A percentile compares a stretch with the other conserved stretches of the same genome.
phyloP scores from a whole-genome alignment of 306 rosid genomes.

The Medicago truncatula region DNA sequence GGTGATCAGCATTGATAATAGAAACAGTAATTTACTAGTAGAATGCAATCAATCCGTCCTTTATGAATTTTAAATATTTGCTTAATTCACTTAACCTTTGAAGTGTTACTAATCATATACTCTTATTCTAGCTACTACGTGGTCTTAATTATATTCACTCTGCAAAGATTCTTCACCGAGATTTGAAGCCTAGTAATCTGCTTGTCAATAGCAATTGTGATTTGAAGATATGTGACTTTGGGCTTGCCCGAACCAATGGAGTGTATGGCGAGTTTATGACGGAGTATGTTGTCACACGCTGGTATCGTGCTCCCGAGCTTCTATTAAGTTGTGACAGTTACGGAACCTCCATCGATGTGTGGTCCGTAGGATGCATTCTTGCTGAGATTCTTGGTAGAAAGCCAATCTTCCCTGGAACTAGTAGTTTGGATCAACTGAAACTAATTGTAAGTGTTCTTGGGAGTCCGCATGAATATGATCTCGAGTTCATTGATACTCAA shows the following conservation, averaged over 20 bases:
- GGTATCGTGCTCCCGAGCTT: slow-evolving; percentile 97
- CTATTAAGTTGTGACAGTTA: slow-evolving; percentile 78
- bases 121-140: slow-evolving; percentile 63
- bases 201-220: slow-evolving; percentile 80
- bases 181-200: slow-evolving; percentile 87
- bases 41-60: no score
- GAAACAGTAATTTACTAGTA: no score
- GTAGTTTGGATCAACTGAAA: slow-evolving; percentile 77
- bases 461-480: slow-evolving; percentile 65
- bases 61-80: not conserved
- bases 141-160: slow-evolving; percentile 92
- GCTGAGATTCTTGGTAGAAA: slow-evolving; percentile 91
- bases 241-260: slow-evolving; percentile 76
- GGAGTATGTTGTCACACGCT: slow-evolving; percentile 90
- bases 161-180: slow-evolving; percentile 86
- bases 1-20: no score
- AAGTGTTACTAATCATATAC: slow-evolving; percentile 40
- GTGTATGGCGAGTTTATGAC: slow-evolving; percentile 79
- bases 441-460: slow-evolving; percentile 79
- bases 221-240: slow-evolving; percentile 89
- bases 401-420: slow-evolving; percentile 84
- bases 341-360: slow-evolving; percentile 87
- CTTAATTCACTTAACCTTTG: not conserved
- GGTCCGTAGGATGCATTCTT: slow-evolving; percentile 96
- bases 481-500: slow-evolving; percentile 65